Base-by-base conservation (phyloP, 2,329 filamentous ascomycete genomes). In the Arachnopeziza araneosa region DNA sequence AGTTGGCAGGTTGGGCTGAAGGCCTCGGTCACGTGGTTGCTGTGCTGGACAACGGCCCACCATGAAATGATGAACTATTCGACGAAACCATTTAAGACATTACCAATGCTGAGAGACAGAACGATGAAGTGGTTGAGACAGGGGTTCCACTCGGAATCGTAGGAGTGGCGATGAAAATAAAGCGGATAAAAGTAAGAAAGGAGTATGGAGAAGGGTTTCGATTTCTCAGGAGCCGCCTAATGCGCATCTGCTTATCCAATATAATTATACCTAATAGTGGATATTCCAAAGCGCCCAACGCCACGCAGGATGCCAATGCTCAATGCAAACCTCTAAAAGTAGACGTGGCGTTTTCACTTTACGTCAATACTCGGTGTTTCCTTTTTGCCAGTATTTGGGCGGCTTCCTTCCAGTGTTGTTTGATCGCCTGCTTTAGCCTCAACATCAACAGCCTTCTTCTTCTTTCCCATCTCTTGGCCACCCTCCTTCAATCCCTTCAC, bases 401-500 rank as follows among this genome's bases (percentile, higher is more conserved):
- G 10, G 17, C 36, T 44, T 14, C 36, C 17, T 19, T 44, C 36
- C 2, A 19, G 36, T 14, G 36, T 44, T 14, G 17, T 44, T 44
- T 44, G 36, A 4, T 44, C 17, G 10, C 17, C 36, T 14, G 36
- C 17, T 17, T 44, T 44, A 14, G 36, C 36, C 12, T 44, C 36
- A 19, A 12, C 12, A 44, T 44, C 36, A 44, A 19, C 26, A 30
- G 26, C 26, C 26, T 30, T 17, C 36, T 19, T 19, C 12, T 44
- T 44, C 36, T 44, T 44, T 14, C 10, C 36, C 36, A 44, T 53
- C 1, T 36, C n/a, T 24, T n/a, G 19, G 10, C 55, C 61, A 48
- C 59, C 60, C 23, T 65, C 44, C 54, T 73, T 70, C 69, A 76
- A 76, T 24, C 75, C 76, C 74, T 84, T 84, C 60, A 84, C 77